Base-by-base conservation (phyloP, 148 eudicot genomes). In the Rhododendron simsii region DNA sequence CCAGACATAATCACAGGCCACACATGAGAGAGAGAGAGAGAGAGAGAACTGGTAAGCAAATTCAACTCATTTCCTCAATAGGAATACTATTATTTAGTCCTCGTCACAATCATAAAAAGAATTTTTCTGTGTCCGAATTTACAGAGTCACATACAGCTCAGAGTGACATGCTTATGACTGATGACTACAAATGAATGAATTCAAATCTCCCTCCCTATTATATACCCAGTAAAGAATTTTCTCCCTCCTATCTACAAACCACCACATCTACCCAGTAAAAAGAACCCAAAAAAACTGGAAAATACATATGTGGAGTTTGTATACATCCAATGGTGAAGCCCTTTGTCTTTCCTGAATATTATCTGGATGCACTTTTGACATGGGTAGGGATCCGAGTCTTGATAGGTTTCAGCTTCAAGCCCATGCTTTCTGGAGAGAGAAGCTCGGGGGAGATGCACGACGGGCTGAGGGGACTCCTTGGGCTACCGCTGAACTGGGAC, bases 391-490 rank as follows among this genome's bases (percentile, higher is more conserved):
- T 84, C 83, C 99, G 98, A 81, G 99, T 98, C 88, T 93, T 98
- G 82, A 98, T 98, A 0, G 99, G 99, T 89, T 95, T 98, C 44
- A 98, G 91, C 89, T 94, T 95, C 87, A 98, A 86, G 77, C 99
- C 99, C 98, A 98, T 93, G 94, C 99, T 98, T 90, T 98, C 98
- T 1, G 98, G 98, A 78, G 99, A 94, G 86, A 98, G 94, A 35
- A 98, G 93, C 86, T 98, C 99, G 0, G 99, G 98, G 3, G 98
- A 90, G 63, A 98, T 95, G 86, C 96, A 94, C 45, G 92, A 89
- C 1, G 95, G 96, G 89, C 93, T 93, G 71, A 95, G 91, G 37
- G 98, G 95, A 84, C 99, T 98, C 87, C 98, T 90, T 2, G 99
- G 99, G 90, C 99, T 97, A 82, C 92, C 98, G 3, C 59, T 95